These are phyloP conservation scores for Curvularia sp. DNA, from an alignment of 2,329 filamentous ascomycete species.

Conservation along the genomic window DNA sequence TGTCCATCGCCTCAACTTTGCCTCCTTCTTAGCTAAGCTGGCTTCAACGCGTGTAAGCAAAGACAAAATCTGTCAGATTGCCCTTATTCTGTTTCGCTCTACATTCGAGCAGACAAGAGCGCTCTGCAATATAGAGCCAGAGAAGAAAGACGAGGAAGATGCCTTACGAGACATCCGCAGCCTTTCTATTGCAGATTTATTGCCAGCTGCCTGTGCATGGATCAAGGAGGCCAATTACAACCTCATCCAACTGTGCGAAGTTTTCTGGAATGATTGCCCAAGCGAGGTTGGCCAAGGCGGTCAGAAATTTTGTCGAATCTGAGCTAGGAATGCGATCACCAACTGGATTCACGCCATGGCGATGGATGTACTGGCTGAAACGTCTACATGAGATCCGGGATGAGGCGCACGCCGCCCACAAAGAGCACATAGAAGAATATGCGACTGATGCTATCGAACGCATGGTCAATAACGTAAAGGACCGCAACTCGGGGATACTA, in stretches of 20 bases:
- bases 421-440: neutral
- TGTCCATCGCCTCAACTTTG: constrained; percentile 15
- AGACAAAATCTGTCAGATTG: constrained; percentile 11
- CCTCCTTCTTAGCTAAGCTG: constrained; percentile 19
- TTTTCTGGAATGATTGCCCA: constrained; percentile 14
- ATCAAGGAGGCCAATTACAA: constrained; percentile 15
- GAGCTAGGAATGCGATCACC: constrained; percentile 17
- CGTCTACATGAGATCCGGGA: constrained; percentile 16
- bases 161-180: neutral
- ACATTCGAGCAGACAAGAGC: constrained; percentile 9
- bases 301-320: constrained; percentile 9
- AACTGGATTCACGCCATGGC: constrained; percentile 19
- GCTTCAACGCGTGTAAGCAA: constrained; percentile 15
- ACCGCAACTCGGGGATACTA: constrained; percentile 1
- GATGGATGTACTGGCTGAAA: constrained; percentile 22
- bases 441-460: neutral
- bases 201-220: constrained; percentile 15
- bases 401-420: constrained; percentile 8
- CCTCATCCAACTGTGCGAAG: constrained; percentile 10
- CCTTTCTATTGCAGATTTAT: constrained; percentile 9
- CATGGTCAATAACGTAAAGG: constrained; percentile 1
- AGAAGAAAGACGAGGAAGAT: constrained; percentile 6
- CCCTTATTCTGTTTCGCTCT: constrained; percentile 13
- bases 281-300: constrained; percentile 16
- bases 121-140: constrained; percentile 4